Evolutionary conservation across 257 asterid species (phyloP).

Genomic region (Forsythia suspensa): DNA sequence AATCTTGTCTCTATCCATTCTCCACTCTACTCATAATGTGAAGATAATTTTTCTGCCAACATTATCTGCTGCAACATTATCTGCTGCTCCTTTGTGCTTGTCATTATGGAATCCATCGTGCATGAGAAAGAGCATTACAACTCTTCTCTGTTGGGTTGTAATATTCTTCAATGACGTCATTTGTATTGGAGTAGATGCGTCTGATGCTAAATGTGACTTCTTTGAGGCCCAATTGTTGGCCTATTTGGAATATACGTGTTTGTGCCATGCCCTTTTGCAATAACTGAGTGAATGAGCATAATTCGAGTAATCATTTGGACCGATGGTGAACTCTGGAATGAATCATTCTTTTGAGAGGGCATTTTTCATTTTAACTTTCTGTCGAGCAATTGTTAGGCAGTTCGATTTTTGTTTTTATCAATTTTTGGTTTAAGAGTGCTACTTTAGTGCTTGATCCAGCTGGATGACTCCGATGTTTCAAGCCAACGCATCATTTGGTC

Average conservation of each 20-base stretch:
- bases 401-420: background rate
- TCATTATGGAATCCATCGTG: background rate
- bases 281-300: background rate
- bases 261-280: background rate
- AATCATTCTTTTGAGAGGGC: background rate
- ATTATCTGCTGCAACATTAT: background rate
- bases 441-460: background rate
- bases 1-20: background rate
- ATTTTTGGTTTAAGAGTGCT: background rate
- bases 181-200: background rate
- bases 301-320: background rate
- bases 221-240: background rate
- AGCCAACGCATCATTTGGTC: background rate
- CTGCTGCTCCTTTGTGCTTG: background rate
- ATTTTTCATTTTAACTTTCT: background rate
- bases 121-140: background rate
- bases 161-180: background rate
- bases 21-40: background rate
- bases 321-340: background rate
- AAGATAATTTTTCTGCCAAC: background rate
- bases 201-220: background rate
- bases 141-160: background rate
- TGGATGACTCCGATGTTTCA: background rate
- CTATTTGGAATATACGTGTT: background rate
- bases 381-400: background rate